Evolutionary conservation across 1,139 yeast species (phyloP).

Genomic region (Casaregolazyma suthepensis): DNA sequence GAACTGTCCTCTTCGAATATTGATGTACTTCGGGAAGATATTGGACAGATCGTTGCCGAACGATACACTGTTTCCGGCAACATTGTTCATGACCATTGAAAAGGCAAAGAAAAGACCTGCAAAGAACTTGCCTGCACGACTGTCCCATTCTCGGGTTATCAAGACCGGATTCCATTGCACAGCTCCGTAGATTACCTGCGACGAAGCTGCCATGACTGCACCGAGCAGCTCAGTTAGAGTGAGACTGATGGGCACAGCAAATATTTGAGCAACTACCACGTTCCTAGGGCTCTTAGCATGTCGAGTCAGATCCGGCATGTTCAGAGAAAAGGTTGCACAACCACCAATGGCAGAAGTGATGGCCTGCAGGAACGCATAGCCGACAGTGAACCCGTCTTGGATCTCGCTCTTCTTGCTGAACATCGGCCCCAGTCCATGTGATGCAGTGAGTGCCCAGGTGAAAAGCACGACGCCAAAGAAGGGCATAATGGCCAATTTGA

Average conservation of each 20-base stretch:
- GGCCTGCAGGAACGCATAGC: slow-evolving; percentile 30
- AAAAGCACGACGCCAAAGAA: slow-evolving; percentile 32
- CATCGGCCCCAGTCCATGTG: slow-evolving; percentile 31
- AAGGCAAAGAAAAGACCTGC: slow-evolving; percentile 40
- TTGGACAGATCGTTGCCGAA: slow-evolving; percentile 49
- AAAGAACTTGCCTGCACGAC: slow-evolving; percentile 38
- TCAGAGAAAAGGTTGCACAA: slow-evolving; percentile 33
- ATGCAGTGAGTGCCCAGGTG: slow-evolving; percentile 33
- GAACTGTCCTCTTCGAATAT: slow-evolving; percentile 47
- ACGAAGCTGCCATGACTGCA: slow-evolving; percentile 34
- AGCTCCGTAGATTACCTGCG: slow-evolving; percentile 32
- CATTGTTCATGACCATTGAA: slow-evolving; percentile 44
- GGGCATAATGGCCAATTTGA: slow-evolving; percentile 30
- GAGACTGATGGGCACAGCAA: slow-evolving; percentile 24
- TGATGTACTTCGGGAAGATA: slow-evolving; percentile 42
- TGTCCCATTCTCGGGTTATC: slow-evolving; percentile 28
- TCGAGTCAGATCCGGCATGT: slow-evolving; percentile 33
- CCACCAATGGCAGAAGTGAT: slow-evolving; percentile 31
- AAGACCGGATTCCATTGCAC: slow-evolving; percentile 36
- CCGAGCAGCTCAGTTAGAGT: slow-evolving; percentile 32
- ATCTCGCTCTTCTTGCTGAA: slow-evolving; percentile 27
- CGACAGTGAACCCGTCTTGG: slow-evolving; percentile 27
- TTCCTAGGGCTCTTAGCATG: slow-evolving; percentile 28
- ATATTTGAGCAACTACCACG: slow-evolving; percentile 31
- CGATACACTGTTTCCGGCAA: slow-evolving; percentile 45